Percentiles rank a stretch among this genome's conserved stretches.
These are phyloP conservation scores for Pythium phragmitis DNA, from an alignment of 352 stramenopile genomes.

Conservation along the genomic window DNA sequence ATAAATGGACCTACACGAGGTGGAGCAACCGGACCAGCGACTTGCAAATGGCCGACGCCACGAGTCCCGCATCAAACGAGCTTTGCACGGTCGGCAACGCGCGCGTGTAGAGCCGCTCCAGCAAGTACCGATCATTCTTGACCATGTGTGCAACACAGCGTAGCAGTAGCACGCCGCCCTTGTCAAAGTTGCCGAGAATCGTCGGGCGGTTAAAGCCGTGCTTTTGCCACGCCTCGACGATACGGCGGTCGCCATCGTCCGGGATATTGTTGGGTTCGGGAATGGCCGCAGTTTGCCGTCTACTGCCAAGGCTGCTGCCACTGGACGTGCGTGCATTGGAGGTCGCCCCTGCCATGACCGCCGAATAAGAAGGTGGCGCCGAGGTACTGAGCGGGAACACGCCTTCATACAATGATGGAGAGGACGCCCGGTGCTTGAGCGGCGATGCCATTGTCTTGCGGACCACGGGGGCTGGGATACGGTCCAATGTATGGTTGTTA, in stretches of 20 bases:
- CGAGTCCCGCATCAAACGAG: conserved; percentile 68
- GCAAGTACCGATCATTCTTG: conserved; percentile 47
- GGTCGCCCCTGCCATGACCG: conserved; percentile 3
- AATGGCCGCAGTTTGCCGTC: conserved; percentile 35
- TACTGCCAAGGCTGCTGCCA: conserved; percentile 27
- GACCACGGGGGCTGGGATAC: conserved; percentile 19
- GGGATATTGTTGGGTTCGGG: conserved; percentile 22
- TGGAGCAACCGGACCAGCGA: conserved; percentile 72
- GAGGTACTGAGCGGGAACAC: conserved; percentile 20
- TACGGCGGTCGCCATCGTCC: conserved; percentile 31
- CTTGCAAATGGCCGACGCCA: conserved; percentile 68
- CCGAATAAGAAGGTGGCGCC: conserved; percentile 11
- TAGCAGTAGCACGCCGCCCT: conserved; percentile 70
- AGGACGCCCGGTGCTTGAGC: conserved; percentile 30
- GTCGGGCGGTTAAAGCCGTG: conserved; percentile 70
- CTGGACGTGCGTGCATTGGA: conserved; percentile 15
- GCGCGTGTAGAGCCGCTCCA: conserved; percentile 49
- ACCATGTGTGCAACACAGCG: conserved; percentile 64
- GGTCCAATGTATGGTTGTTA: conserved; percentile 4
- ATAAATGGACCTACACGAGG: conserved; percentile 49
- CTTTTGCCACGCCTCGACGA: conserved; percentile 69
- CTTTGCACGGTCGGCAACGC: conserved; percentile 54
- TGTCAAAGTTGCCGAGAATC: conserved; percentile 76
- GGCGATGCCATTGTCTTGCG: conserved; percentile 22
- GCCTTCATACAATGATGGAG: conserved; percentile 26